Conservation (phyloP, 1,139 yeast genomes). For the Taphrina confusa region DNA sequence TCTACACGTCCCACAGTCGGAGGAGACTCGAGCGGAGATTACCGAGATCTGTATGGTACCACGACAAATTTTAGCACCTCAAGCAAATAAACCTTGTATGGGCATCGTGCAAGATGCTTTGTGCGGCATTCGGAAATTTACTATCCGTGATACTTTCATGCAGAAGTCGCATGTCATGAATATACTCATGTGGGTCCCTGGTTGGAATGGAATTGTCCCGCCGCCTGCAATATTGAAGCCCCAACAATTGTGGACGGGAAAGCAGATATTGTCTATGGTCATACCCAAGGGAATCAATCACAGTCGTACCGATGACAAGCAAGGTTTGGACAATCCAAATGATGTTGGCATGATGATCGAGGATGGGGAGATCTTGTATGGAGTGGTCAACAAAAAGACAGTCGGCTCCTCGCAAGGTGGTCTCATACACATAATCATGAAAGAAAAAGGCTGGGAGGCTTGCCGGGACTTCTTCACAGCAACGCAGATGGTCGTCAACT, state of each 20-base stretch:
- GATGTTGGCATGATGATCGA: constrained; percentile 91
- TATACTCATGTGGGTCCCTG: constrained; percentile 95
- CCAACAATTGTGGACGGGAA: constrained; percentile 96
- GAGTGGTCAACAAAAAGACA: constrained; percentile 96
- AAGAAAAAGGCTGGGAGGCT: constrained; percentile 91
- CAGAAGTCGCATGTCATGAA: constrained; percentile 96
- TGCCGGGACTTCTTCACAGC: constrained; percentile 92
- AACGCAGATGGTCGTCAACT: constrained; percentile 91
- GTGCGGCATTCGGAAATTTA: constrained; percentile 95
- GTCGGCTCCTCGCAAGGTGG: constrained; percentile 99
- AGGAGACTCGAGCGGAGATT: constrained; percentile 94
- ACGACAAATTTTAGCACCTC: constrained; percentile 95
- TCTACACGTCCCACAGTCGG: constrained; percentile 98
- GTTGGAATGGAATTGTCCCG: constrained; percentile 99
- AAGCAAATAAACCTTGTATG: constrained; percentile 98
- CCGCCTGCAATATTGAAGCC: constrained; percentile 94
- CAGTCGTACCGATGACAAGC: constrained; percentile 88
- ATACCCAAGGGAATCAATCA: constrained; percentile 94
- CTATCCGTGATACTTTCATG: constrained; percentile 81
- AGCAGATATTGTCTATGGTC: constrained; percentile 86
- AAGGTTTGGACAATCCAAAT: constrained; percentile 77
- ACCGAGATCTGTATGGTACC: constrained; percentile 97
- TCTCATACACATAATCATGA: constrained; percentile 90
- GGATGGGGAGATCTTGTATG: constrained; percentile 92
- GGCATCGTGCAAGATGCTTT: constrained; percentile 99